These are phyloP conservation scores for Hirsutella rhossiliensis DNA, from an alignment of 2,329 filamentous ascomycete genomes.

Conservation along the genomic window DNA sequence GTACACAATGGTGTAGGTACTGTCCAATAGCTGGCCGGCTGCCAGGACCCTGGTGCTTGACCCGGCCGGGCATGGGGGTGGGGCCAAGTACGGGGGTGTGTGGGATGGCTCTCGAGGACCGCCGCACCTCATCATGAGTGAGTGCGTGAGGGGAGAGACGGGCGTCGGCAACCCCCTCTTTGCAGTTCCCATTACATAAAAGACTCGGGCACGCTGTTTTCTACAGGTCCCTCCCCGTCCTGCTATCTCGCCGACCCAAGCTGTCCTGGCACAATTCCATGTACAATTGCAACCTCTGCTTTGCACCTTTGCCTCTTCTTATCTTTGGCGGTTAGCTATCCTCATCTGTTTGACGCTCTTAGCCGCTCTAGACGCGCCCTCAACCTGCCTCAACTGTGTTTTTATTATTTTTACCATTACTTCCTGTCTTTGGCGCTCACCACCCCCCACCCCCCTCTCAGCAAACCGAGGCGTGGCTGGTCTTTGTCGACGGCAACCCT, in stretches of 20 bases:
- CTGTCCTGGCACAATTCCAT: constrained; percentile 1
- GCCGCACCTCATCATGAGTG: not conserved
- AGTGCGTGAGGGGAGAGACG: not conserved
- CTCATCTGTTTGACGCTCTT: not conserved
- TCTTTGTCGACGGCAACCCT: too few relatives aligned
- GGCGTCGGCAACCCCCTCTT: constrained; percentile 10
- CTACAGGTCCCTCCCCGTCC: constrained; percentile 9
- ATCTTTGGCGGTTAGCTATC: constrained; percentile 11
- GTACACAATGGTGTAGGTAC: not conserved
- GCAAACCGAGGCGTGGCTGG: too few relatives aligned
- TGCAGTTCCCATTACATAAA: constrained; percentile 28
- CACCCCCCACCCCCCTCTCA: constrained; percentile 4
- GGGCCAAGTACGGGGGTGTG: constrained; percentile 1
- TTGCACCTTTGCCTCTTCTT: constrained; percentile 6
- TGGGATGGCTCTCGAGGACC: not conserved
- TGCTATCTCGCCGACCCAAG: constrained; percentile 13
- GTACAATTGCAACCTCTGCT: not conserved
- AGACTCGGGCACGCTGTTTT: constrained; percentile 19
- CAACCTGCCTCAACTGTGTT: too few relatives aligned
- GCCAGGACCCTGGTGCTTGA: not conserved
- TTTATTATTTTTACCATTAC: constrained; percentile 13
- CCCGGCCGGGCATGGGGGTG: not conserved
- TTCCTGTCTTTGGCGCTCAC: constrained; percentile 22
- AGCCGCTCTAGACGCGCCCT: constrained; percentile 15
- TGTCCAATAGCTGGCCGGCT: not conserved